Conservation (phyloP, 1,284 basidiomycete genomes). For the Macrocystidia cucumis region DNA sequence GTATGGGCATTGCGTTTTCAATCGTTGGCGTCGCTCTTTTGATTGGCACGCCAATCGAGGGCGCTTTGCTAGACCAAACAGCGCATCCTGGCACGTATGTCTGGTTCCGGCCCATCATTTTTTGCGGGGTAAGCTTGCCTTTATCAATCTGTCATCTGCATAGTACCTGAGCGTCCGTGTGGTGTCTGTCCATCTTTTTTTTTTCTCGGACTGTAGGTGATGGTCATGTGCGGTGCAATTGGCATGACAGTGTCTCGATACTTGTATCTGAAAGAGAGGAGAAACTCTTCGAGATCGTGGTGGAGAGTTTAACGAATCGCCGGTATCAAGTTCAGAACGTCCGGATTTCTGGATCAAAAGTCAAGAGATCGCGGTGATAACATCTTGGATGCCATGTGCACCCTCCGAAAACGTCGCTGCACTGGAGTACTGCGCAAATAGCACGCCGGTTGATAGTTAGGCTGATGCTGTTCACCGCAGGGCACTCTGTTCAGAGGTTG, state of each 20-base stretch:
- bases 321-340: too few relatives aligned
- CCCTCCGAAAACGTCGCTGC: too few relatives aligned
- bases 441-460: too few relatives aligned
- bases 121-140: conserved; percentile 27
- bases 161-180: neutral
- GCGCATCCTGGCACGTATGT: conserved; percentile 15
- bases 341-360: too few relatives aligned
- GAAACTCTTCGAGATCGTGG: too few relatives aligned
- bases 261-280: conserved; percentile 16
- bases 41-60: conserved; percentile 40
- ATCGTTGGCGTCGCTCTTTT: conserved; percentile 38
- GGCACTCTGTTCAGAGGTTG: too few relatives aligned
- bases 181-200: neutral
- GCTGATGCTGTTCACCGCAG: too few relatives aligned
- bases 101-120: conserved; percentile 30
- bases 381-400: too few relatives aligned
- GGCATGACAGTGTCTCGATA: conserved; percentile 19
- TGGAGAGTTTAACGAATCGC: too few relatives aligned
- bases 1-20: conserved; percentile 47
- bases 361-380: too few relatives aligned
- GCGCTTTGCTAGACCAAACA: conserved; percentile 25
- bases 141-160: neutral
- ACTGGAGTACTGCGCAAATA: too few relatives aligned
- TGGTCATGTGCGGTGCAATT: conserved; percentile 17
- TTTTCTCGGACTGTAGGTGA: conserved; percentile 10